Evolutionary conservation across 2,329 filamentous ascomycete species (phyloP), one percentile per base, ranked within the genome.

Genomic region (Xylariaceae sp.): DNA sequence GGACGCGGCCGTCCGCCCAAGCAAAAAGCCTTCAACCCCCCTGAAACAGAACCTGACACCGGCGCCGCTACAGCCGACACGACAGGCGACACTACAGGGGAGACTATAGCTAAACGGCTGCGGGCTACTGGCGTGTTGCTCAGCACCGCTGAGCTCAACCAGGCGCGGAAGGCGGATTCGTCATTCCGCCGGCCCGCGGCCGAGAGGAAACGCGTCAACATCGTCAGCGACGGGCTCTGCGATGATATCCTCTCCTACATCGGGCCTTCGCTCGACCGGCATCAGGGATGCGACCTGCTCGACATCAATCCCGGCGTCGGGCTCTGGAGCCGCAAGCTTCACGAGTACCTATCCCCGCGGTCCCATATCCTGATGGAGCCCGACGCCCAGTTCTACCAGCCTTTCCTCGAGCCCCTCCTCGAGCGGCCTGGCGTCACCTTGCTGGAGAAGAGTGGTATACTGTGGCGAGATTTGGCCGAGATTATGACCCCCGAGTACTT

Each of bases 361-460:
- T 79, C 75, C 5, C 92, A 98, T 62, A 63, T 95, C 28, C 67
- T 98, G 26, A 69, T 95, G 58, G 89, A 96, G 51, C 77, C 80
- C 3, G 73, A 84, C 21, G 56, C 60, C 3, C 58, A 65, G 0
- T 49, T 70, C 3, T 90, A 83, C 54, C 42, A 60, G 1, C 64
- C 73, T 0, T 76, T 80, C 39, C 72, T 94, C 16, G 49, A 70
- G 13, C 64, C 73, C 0, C 63, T 88, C 2, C 55, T 75, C 5
- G 49, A 67, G 1, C 61, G 61, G 5, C 59, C 67, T 2, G 65
- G 68, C 33, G 64, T 67, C 3, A 58, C 61, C 22, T 50, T 83
- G 29, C 35, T 80, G 0, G 65, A 67, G 5, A 68, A 75, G 38
- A 69, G 73, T 0, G 73, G 77, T 17, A 61, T 81, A n/a, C 38